phyloP scores from a whole-genome alignment of 352 stramenopile genomes.

The Lagenidium giganteum region DNA sequence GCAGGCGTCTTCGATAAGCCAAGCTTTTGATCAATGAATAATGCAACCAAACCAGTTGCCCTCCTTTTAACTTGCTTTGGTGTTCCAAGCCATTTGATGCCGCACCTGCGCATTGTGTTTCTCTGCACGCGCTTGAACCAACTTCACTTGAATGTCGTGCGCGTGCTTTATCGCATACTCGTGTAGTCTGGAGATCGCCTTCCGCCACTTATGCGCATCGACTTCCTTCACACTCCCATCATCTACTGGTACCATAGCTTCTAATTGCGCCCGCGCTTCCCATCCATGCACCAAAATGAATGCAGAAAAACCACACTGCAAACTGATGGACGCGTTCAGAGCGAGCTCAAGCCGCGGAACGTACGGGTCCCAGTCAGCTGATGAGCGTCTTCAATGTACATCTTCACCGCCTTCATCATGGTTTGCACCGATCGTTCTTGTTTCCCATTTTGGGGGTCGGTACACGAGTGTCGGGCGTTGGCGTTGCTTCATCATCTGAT shows the following conservation, averaged over 20 bases:
- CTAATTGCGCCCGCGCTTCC: constrained; percentile 8
- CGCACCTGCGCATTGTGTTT: no score
- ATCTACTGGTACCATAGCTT: neutral
- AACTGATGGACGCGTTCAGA: constrained; percentile 8
- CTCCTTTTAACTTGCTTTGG: neutral
- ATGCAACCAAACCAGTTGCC: constrained; percentile 17
- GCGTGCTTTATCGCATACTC: constrained; percentile 1
- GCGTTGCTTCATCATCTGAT: constrained; percentile 3
- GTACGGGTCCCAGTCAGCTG: constrained; percentile 16
- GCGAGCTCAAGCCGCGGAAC: constrained; percentile 14
- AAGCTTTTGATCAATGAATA: neutral
- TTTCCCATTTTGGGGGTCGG: constrained; percentile 7
- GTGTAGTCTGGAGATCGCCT: neutral
- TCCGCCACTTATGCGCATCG: constrained; percentile 8
- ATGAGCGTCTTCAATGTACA: constrained; percentile 1
- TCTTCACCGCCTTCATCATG: neutral
- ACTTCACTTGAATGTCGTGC: constrained; percentile 1
- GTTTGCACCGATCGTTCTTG: constrained; percentile 15
- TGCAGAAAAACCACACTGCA: constrained; percentile 1
- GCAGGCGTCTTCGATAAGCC: constrained; percentile 7
- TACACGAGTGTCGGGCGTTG: constrained; percentile 6
- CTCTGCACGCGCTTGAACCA: neutral
- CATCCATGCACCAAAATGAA: constrained; percentile 17
- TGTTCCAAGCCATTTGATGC: neutral
- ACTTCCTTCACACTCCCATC: neutral